Evolutionary conservation across 148 eudicot species (phyloP), one percentile per base, ranked within the genome.

Genomic region (Persicaria maculosa): DNA sequence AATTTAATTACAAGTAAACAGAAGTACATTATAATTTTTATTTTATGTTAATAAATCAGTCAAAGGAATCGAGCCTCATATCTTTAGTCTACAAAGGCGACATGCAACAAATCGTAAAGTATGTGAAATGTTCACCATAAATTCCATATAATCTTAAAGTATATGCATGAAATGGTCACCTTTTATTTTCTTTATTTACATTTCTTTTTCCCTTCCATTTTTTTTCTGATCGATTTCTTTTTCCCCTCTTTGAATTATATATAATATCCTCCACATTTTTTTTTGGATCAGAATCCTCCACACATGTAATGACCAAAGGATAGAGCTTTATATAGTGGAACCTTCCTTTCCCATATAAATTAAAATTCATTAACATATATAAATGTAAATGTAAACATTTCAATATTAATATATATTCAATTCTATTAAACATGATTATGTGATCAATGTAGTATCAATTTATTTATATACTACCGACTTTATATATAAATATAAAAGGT

Each of bases 321-420:
- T 40, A 65, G 46, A 40, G 45, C 70, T 46, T 40, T 65, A 36
- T 10, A 62, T 62, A 31, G 70, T 65, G 70, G 47, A 40, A 65
- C 43, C 9, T 17, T 65, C 70, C 45, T 65, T 65, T 40, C 70
- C 47, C 11, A 40, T 12, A 65, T 40, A 2, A 65, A 65, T 65
- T 10, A 40, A 48, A 48, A 31, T 31, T 31, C 40, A 31, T 31
- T 31, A 31, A 31, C 40, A 31, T 1, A 31, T 1, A 31, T 31
- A 31, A 31, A 31, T 31, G 40, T 1, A 31, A 31, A 31, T 31
- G 3, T 31, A 31, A 31, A 31, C 3, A 31, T 31, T 0, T 2
- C 40, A 31, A 31, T 31, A 31, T 31, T 31, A 1, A 31, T 0
- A 31, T 31, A 31, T 31, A 1, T 31, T 31, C 40, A 1, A 31